Evolutionary conservation across 2,329 filamentous ascomycete genomes (phyloP), one percentile per base, ranked within the genome.

Genomic region (Plenodomus tracheiphilus): DNA sequence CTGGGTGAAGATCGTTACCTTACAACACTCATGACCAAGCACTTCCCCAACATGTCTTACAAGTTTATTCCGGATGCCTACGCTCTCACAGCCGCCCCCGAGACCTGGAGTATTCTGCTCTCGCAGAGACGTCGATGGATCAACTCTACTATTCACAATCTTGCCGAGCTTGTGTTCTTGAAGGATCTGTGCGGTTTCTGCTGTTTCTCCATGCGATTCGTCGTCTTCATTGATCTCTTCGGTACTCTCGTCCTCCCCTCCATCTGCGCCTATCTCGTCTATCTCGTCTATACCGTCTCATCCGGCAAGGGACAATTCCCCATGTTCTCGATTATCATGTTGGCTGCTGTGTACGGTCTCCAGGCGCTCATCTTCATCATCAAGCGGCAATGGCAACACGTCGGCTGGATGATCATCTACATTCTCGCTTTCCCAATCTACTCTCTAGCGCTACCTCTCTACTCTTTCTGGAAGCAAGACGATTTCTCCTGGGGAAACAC

Each of bases 331-430:
- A 85, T 99, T 57, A 81, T 89, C 68, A 93, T 99, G 81, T 75
- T 99, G 70, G 92, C 87, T 18, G 90, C 84, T 50, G 91, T 97
- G 15, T 99, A 99, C 66, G 94, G 94, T 81, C 84, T 99, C 2
- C 94, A 99, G 70, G 92, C 92, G 2, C 76, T 97, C 52, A 95
- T 99, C 66, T 99, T 99, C 77, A 91, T 97, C 62, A 80, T 97
- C 64, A 97, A 96, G 79, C 83, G 94, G 43, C 91, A 97, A 74
- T 99, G 94, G 94, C 92, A 99, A 72, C 93, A 97, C 69, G 84
- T 99, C 53, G 94, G 94, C 61, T 99, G 94, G 94, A 97, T 99
- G 92, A 87, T 99, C 59, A 97, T 99, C 69, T 99, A 99, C 76
- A 82, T 99, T 54, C 62, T 95, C n/a, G 94, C 94, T 2, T 97